A percentile compares a stretch with the other conserved stretches of the same genome.
Evolutionary conservation across 1,284 basidiomycete genomes (phyloP).

Genomic region (Trichosporon faecale): DNA sequence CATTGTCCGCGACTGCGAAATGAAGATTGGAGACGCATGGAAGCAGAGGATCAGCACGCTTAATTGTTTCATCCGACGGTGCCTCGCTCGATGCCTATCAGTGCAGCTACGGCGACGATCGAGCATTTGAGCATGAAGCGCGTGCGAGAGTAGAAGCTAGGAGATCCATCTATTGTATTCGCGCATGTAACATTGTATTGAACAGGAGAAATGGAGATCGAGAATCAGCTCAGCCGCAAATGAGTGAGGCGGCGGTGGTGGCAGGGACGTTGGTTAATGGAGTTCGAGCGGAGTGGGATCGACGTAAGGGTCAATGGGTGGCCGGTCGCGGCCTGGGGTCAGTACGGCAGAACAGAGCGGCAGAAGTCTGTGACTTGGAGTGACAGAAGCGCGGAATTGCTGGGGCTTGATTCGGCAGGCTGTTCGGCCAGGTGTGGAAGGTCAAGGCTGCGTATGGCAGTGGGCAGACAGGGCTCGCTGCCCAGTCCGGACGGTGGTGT

Average conservation of each 20-base stretch:
- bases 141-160: not conserved
- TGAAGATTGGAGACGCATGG: not conserved
- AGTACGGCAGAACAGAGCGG: not conserved
- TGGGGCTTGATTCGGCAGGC: no score
- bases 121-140: not conserved
- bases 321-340: not conserved
- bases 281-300: not conserved
- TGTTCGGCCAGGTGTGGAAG: not conserved
- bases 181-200: constrained; percentile 2
- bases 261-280: not conserved
- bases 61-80: constrained; percentile 2
- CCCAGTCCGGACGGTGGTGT: no score
- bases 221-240: not conserved
- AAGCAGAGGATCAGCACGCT: not conserved
- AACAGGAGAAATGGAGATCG: not conserved
- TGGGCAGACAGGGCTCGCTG: no score
- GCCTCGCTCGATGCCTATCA: not conserved
- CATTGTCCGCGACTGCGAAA: not conserved
- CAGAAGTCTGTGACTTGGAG: not conserved
- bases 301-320: not conserved
- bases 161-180: not conserved
- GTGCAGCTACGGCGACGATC: no score
- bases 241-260: not conserved
- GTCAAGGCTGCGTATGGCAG: no score
- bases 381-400: not conserved